phyloP scores from a whole-genome alignment of 352 stramenopile species.

The Elongisporangium prolatum region DNA sequence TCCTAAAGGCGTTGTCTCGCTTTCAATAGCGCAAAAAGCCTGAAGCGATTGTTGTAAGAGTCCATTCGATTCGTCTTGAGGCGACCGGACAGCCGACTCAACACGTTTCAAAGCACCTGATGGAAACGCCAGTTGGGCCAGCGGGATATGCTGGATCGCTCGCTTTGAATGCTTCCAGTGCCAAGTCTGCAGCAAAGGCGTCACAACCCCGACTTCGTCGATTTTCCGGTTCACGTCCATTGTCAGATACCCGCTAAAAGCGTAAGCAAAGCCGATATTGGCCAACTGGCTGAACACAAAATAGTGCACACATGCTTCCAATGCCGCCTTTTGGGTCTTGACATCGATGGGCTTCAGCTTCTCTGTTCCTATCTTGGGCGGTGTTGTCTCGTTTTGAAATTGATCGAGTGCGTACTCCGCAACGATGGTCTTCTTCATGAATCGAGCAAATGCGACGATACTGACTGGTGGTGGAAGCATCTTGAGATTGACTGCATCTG shows the following conservation, averaged over 20 bases:
- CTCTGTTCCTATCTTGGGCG: background rate
- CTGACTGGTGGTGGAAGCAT: conserved; percentile 1
- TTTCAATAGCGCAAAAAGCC: too few relatives aligned
- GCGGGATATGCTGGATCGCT: conserved; percentile 10
- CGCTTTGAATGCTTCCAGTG: conserved; percentile 26
- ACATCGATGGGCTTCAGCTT: background rate
- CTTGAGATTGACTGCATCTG: conserved; percentile 1
- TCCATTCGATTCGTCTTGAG: background rate
- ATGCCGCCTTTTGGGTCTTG: background rate
- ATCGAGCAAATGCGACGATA: conserved; percentile 9
- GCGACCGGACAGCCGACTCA: background rate
- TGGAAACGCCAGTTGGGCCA: conserved; percentile 18
- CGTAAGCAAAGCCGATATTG: conserved; percentile 5
- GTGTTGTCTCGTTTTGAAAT: background rate
- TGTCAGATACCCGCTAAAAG: conserved; percentile 1
- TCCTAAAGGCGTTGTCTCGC: too few relatives aligned
- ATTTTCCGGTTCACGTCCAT: conserved; percentile 1
- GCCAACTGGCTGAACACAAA: conserved; percentile 6
- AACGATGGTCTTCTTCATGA: conserved; percentile 7
- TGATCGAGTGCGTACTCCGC: conserved; percentile 6
- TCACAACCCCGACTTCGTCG: background rate
- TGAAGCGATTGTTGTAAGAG: background rate
- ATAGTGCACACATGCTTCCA: conserved; percentile 9
- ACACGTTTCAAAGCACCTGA: conserved; percentile 6
- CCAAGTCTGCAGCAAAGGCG: conserved; percentile 11